phyloP scores from a whole-genome alignment of 1,284 basidiomycete species.

The Bondarzewia mesenterica region DNA sequence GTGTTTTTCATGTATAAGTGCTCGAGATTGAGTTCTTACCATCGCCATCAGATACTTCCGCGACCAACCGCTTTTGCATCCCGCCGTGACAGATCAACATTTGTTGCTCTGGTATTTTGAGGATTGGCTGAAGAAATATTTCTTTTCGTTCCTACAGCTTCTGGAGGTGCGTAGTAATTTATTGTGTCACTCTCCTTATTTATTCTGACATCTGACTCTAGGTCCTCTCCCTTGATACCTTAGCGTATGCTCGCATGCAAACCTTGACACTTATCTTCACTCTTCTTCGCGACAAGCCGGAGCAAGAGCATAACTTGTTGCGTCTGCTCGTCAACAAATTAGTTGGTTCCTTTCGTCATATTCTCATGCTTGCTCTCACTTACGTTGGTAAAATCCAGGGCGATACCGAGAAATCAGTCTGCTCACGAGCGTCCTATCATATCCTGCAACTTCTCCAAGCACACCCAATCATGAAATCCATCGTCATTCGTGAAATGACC shows the following conservation, averaged over 20 bases:
- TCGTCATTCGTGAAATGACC: conserved; percentile 85
- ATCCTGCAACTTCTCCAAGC: conserved; percentile 84
- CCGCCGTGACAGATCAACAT: conserved; percentile 64
- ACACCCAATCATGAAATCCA: conserved; percentile 91
- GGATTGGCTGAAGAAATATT: conserved; percentile 96
- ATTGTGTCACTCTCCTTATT: conserved; percentile 2
- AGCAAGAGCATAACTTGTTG: conserved; percentile 96
- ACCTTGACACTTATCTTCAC: conserved; percentile 56
- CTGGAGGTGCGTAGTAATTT: conserved; percentile 57
- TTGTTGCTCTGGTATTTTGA: conserved; percentile 88
- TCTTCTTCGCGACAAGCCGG: conserved; percentile 84
- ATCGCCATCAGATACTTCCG: conserved; percentile 73
- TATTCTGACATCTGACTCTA: conserved; percentile 26
- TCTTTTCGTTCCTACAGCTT: conserved; percentile 87
- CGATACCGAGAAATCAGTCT: conserved; percentile 84
- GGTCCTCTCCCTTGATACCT: conserved; percentile 80
- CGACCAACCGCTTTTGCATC: conserved; percentile 78
- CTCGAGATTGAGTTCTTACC: not conserved
- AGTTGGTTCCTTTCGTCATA: conserved; percentile 31
- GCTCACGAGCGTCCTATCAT: conserved; percentile 86
- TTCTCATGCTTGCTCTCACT: conserved; percentile 1
- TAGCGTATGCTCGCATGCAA: conserved; percentile 53
- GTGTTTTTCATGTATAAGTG: not conserved
- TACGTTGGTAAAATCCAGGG: conserved; percentile 41
- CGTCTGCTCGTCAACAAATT: conserved; percentile 93